phyloP scores from a whole-genome alignment of 305 asterid species.

The Fraxinus velutina region DNA sequence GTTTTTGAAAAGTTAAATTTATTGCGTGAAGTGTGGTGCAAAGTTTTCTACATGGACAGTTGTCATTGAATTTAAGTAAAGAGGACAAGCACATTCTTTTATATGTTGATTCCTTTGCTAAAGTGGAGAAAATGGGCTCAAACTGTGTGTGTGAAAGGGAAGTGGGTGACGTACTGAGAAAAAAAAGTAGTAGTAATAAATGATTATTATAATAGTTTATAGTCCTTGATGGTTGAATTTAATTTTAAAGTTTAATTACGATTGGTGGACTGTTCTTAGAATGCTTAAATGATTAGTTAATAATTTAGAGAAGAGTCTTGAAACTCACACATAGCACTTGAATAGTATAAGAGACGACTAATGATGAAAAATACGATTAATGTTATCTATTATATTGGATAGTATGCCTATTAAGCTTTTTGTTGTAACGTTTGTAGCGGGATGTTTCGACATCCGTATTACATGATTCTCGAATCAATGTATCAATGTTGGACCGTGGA shows the following conservation, averaged over 20 bases:
- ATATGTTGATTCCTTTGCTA: constrained; percentile 27
- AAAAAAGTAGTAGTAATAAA: neutral
- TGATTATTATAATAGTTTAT: neutral
- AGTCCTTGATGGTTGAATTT: neutral
- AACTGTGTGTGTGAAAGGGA: neutral
- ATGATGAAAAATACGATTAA: neutral
- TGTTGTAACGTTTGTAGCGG: neutral
- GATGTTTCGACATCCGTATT: neutral
- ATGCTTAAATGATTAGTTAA: neutral
- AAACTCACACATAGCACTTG: neutral
- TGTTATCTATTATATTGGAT: neutral
- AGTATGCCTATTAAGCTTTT: neutral
- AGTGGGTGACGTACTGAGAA: constrained; percentile 10
- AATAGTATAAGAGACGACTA: neutral
- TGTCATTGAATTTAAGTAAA: constrained; percentile 34
- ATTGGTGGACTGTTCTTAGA: neutral
- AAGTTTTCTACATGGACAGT: constrained; percentile 33
- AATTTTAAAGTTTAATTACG: neutral
- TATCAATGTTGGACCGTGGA: neutral
- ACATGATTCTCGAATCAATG: neutral
- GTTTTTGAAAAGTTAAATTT: neutral
- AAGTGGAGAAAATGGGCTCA: constrained; percentile 31
- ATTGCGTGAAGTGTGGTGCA: constrained; percentile 35
- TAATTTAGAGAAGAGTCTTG: neutral
- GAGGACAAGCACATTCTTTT: constrained; percentile 21